Evolutionary conservation across 768 basidiomycete genomes (phyloP), one percentile per base, ranked within the genome.

Genomic region (Mycena vulgaris): DNA sequence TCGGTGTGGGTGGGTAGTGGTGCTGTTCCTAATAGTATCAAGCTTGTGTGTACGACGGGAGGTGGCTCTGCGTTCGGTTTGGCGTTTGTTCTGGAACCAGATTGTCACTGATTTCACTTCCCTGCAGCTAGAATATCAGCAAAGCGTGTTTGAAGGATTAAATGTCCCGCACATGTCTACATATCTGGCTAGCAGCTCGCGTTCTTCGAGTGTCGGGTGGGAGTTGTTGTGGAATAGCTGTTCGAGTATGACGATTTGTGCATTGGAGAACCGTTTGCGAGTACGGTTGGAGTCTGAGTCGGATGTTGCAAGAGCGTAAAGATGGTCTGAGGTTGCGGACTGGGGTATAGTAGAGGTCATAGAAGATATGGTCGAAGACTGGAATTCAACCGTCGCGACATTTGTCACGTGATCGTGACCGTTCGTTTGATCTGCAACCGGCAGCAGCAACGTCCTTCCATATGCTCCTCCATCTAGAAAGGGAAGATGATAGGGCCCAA

Each of bases 51-150:
- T 52, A 7, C 49, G 63, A 17, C 63, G 53, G 42, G 68, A 39
- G 49, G 89, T 88, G 30, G 88, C 89, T 75, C 93, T 91, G 30
- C 92, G 90, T 48, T 48, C 23, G 25, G 23, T 48, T 27, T 27
- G 47, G 25, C 47, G 47, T 80, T 90, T 93, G 77, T 93, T 94
- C 80, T 94, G 93, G 77, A 93, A 93, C 93, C 93, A 94, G 53
- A 92, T 89, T 16, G 92, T 91, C 58, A 91, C 89, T 2, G 89
- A 89, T 74, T 89, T 90, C 33, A 86, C 83, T 78, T 90, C 89
- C 89, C 90, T 91, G 69, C 17, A 27, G 42, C 25, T 13, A 67
- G 48, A 65, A 11, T 30, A 63, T 62, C 68, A 70, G 57, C 47
- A 42, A 56, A 45, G 35, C 25, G 71, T 75, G 28, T n/a, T 73